Percentiles rank a stretch among this genome's conserved stretches.
Conservation (phyloP, 441 rosid genomes). For the Erodium moschatum region DNA sequence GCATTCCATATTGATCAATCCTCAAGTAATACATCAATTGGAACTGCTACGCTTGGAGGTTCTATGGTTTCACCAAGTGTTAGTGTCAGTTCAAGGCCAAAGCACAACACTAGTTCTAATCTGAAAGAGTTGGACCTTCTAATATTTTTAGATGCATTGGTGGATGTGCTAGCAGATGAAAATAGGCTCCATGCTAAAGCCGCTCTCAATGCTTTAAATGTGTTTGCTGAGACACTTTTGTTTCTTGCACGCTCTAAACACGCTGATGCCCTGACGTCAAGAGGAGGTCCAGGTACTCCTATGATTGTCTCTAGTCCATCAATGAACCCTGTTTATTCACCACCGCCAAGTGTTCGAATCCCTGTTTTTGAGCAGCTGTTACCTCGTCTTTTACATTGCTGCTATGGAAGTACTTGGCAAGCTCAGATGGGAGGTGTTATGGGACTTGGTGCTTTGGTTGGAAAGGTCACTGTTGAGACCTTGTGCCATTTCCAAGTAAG, state of each 20-base stretch:
- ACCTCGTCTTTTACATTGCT: constrained; percentile 92
- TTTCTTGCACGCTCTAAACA: constrained; percentile 86
- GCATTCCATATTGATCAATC: constrained; percentile 60
- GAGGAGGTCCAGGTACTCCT: constrained; percentile 69
- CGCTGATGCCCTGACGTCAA: constrained; percentile 64
- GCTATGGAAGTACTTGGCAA: constrained; percentile 95
- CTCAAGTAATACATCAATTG: constrained; percentile 43
- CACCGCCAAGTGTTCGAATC: constrained; percentile 79
- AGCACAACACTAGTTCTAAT: constrained; percentile 37
- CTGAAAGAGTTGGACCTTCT: constrained; percentile 84
- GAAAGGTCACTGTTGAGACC: constrained; percentile 93
- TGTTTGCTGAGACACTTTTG: constrained; percentile 81
- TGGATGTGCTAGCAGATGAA: constrained; percentile 87
- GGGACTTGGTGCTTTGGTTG: constrained; percentile 94
- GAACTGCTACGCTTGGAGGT: constrained; percentile 41
- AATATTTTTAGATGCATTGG: constrained; percentile 84
- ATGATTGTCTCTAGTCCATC: constrained; percentile 99
- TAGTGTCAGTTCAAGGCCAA: constrained; percentile 47
- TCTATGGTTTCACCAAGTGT: constrained; percentile 44
- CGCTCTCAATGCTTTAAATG: constrained; percentile 70
- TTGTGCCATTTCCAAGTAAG: constrained; percentile 79
- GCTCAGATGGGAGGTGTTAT: constrained; percentile 98
- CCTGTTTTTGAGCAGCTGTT: constrained; percentile 97
- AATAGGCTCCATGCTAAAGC: constrained; percentile 86
- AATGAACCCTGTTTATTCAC: constrained; percentile 90